These are phyloP conservation scores for Trichosphaerium sp. DNA, from an alignment of 78 protist genomes.

Conservation along the genomic window DNA sequence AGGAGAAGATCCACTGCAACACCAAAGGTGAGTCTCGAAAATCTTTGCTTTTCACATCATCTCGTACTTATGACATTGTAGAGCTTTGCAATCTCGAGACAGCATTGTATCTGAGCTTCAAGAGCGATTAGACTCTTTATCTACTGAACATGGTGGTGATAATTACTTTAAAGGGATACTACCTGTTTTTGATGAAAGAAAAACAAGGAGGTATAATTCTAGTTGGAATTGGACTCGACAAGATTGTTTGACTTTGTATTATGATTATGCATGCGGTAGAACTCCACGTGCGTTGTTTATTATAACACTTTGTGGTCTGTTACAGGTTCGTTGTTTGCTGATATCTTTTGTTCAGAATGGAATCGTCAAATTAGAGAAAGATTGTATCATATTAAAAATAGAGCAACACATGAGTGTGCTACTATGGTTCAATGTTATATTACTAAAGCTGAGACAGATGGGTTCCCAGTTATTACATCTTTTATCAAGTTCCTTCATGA, in stretches of 20 bases:
- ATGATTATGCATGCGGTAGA: background rate
- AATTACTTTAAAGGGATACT: conserved; percentile 8
- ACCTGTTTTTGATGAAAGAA: conserved; percentile 2
- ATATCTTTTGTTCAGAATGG: too few relatives aligned
- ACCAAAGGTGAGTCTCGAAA: too few relatives aligned
- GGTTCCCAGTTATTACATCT: too few relatives aligned
- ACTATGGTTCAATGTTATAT: background rate
- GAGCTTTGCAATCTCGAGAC: too few relatives aligned
- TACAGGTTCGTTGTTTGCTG: too few relatives aligned
- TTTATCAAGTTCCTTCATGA: too few relatives aligned
- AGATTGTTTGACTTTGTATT: background rate
- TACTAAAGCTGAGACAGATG: background rate
- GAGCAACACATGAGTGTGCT: background rate
- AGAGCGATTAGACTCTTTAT: background rate
- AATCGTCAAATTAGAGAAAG: background rate
- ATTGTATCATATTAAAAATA: background rate
- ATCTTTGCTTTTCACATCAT: background rate
- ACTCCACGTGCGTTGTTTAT: too few relatives aligned
- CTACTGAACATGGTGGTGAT: conserved; percentile 33
- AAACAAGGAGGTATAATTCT: conserved; percentile 19
- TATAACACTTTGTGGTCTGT: background rate
- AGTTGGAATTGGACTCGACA: conserved; percentile 50
- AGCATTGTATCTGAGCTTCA: too few relatives aligned
- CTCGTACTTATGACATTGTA: background rate
- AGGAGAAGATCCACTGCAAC: background rate